Evolutionary conservation across 768 basidiomycete genomes (phyloP).

Genomic region (Cystobasidiopsis lactophilus): DNA sequence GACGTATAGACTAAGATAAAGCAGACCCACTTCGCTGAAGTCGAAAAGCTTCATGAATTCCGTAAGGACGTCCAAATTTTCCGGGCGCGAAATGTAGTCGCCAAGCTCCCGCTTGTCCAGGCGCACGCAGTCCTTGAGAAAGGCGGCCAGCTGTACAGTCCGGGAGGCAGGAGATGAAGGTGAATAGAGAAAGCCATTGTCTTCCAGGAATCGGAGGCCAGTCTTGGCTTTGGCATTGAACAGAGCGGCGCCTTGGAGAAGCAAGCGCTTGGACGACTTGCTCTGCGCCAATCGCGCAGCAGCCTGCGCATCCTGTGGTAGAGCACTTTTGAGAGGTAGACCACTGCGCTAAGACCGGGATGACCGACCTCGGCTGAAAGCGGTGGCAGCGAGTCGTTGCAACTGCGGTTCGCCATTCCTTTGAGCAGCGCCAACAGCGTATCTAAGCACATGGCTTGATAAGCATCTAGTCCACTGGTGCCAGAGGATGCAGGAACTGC

Average conservation of each 20-base stretch:
- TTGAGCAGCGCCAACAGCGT: constrained; percentile 65
- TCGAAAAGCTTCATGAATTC: constrained; percentile 75
- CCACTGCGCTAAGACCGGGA: not conserved
- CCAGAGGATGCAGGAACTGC: constrained; percentile 29
- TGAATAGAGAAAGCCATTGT: constrained; percentile 55
- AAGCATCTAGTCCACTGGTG: constrained; percentile 40
- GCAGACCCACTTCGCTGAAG: constrained; percentile 48
- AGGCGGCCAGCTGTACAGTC: constrained; percentile 50
- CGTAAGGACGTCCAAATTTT: constrained; percentile 60
- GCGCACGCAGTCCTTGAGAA: constrained; percentile 59
- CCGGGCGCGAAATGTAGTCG: constrained; percentile 74
- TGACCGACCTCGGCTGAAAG: constrained; percentile 29
- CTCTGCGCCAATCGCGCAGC: constrained; percentile 34
- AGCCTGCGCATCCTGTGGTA: not conserved
- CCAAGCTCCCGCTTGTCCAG: constrained; percentile 85
- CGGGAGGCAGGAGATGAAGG: constrained; percentile 28
- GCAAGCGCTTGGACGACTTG: constrained; percentile 69
- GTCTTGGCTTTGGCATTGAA: constrained; percentile 88
- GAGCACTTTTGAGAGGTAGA: too few relatives aligned
- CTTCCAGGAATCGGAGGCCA: constrained; percentile 74
- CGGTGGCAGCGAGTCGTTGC: too few relatives aligned
- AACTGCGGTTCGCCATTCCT: constrained; percentile 60
- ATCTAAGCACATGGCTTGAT: constrained; percentile 72
- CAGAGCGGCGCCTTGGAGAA: constrained; percentile 55
- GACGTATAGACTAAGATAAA: not conserved